Evolutionary conservation across 306 rosid genomes (phyloP).

Genomic region (Psophocarpus tetragonolobus): DNA sequence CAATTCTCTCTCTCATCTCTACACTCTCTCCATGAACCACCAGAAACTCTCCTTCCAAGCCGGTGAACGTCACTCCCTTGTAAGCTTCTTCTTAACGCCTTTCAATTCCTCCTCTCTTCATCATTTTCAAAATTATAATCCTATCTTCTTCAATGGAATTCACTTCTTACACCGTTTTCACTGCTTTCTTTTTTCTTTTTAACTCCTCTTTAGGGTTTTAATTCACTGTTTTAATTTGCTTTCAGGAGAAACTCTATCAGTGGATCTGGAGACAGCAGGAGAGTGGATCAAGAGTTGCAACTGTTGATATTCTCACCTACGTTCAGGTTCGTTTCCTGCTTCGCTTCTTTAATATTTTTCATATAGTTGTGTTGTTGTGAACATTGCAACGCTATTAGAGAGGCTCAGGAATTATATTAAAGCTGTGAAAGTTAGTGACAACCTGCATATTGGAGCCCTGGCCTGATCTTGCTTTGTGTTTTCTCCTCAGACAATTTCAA

Average conservation of each 20-base stretch:
- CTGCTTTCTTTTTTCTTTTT: neutral
- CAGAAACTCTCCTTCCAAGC: slow-evolving; percentile 60
- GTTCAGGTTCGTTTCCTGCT: slow-evolving; percentile 55
- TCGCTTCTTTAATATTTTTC: neutral
- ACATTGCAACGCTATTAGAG: neutral
- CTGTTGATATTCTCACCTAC: slow-evolving; percentile 64
- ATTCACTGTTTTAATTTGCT: slow-evolving; percentile 17
- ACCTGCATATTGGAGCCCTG: neutral
- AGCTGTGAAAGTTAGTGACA: neutral
- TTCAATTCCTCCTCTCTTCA: neutral
- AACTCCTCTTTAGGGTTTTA: neutral
- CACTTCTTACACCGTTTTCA: neutral
- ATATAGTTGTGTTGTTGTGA: neutral
- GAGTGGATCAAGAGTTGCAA: slow-evolving; percentile 72
- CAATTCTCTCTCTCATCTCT: slow-evolving; percentile 54
- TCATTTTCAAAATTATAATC: neutral
- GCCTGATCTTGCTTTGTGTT: neutral
- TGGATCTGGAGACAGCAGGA: slow-evolving; percentile 88
- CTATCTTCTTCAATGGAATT: neutral
- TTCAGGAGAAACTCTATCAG: slow-evolving; percentile 81
- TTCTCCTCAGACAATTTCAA: neutral
- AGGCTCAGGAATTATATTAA: neutral
- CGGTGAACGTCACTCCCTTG: slow-evolving; percentile 61
- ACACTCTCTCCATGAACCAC: slow-evolving; percentile 55
- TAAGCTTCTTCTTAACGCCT: neutral